Evolutionary conservation across 805 yeast species (phyloP).

Genomic region (Candida ulmi): DNA sequence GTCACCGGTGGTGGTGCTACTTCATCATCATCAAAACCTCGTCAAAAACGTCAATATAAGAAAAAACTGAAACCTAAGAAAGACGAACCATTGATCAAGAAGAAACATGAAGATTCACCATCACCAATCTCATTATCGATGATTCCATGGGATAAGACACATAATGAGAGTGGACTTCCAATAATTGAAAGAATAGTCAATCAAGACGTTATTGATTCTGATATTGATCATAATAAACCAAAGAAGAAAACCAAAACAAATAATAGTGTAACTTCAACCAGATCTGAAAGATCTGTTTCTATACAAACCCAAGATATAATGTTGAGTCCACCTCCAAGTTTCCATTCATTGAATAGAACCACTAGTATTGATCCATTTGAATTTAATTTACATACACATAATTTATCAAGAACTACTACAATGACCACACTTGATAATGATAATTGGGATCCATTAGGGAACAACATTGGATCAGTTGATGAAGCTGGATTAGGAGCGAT

Average conservation of each 20-base stretch:
- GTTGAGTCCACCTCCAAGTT: constrained; percentile 7
- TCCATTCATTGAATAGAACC: constrained; percentile 2
- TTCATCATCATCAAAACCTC: constrained; percentile 3
- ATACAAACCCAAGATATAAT: constrained; percentile 7
- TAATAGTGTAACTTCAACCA: neutral
- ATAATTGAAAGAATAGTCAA: constrained; percentile 1
- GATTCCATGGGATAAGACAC: neutral
- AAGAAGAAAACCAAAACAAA: constrained; percentile 8
- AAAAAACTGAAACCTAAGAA: constrained; percentile 17
- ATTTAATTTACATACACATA: constrained; percentile 1
- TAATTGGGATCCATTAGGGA: constrained; percentile 4
- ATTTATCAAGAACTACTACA: constrained; percentile 15
- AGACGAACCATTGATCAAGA: constrained; percentile 2
- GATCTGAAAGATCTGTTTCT: constrained; percentile 14
- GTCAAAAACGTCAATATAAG: constrained; percentile 17
- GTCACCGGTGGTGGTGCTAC: too few relatives aligned
- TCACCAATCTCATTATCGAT: constrained; percentile 16
- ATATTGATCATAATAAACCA: constrained; percentile 5
- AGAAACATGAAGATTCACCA: constrained; percentile 16
- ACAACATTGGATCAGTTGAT: neutral
- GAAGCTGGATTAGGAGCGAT: too few relatives aligned
- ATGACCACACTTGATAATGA: constrained; percentile 14
- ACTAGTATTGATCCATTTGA: constrained; percentile 1
- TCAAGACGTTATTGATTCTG: neutral
- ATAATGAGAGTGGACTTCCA: constrained; percentile 7